A percentile compares a stretch with the other conserved stretches of the same genome.
Evolutionary conservation across 352 stramenopile genomes (phyloP).

Genomic region (Globisporangium perplexum): DNA sequence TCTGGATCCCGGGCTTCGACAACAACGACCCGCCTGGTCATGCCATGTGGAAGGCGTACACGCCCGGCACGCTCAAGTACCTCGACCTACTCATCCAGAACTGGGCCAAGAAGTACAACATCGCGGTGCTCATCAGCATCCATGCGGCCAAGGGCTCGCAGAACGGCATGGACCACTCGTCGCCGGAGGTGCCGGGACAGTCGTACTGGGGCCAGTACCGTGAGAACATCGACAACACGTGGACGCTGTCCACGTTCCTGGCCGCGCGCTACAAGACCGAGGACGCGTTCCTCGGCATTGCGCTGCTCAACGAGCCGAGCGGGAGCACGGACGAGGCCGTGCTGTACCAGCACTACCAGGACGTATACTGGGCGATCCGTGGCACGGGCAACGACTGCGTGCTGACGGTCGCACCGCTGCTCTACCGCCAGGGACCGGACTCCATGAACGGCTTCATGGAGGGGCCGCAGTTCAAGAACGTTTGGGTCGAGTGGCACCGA

Average conservation of each 20-base stretch:
- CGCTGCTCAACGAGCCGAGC: constrained; percentile 68
- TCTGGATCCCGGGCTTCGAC: constrained; percentile 73
- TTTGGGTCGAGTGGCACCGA: constrained; percentile 79
- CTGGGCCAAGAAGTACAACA: constrained; percentile 45
- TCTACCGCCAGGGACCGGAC: constrained; percentile 41
- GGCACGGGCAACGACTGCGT: constrained; percentile 54
- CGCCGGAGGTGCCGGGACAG: constrained; percentile 29
- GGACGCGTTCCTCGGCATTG: constrained; percentile 67
- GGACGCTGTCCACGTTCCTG: constrained; percentile 39
- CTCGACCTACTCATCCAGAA: constrained; percentile 35
- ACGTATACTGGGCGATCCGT: constrained; percentile 61
- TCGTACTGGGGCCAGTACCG: constrained; percentile 39
- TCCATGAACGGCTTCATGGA: constrained; percentile 49
- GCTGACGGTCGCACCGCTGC: constrained; percentile 45
- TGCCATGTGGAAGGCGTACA: constrained; percentile 42
- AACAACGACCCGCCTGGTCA: constrained; percentile 33
- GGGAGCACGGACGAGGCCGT: constrained; percentile 26
- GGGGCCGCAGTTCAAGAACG: constrained; percentile 50
- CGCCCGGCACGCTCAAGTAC: constrained; percentile 37
- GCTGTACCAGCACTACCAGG: constrained; percentile 71
- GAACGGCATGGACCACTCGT: constrained; percentile 68
- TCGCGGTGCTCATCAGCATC: constrained; percentile 51
- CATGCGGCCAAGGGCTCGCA: constrained; percentile 69
- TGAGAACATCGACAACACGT: constrained; percentile 59
- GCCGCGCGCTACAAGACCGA: constrained; percentile 61